Evolutionary conservation across 1,284 basidiomycete genomes (phyloP).

Genomic region (Boletellus deceptivus): DNA sequence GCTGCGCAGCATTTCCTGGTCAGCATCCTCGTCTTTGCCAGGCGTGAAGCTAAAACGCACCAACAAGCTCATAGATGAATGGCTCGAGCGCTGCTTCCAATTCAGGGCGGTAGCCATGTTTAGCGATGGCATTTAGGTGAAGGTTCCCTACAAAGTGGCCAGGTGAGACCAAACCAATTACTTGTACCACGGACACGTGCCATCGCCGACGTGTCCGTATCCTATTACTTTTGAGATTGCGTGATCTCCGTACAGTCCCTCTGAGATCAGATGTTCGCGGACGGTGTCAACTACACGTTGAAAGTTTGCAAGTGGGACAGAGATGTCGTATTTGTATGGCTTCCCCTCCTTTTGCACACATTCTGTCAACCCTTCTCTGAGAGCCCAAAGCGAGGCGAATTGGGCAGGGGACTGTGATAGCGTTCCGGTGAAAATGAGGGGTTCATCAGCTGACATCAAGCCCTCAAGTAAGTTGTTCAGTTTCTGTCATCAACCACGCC

Average conservation of each 20-base stretch:
- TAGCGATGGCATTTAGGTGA: constrained; percentile 92
- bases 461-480: constrained; percentile 78
- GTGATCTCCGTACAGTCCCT: constrained; percentile 71
- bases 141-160: constrained; percentile 68
- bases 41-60: constrained; percentile 41
- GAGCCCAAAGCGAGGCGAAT: constrained; percentile 86
- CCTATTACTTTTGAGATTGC: constrained; percentile 84
- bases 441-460: constrained; percentile 71
- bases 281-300: constrained; percentile 87
- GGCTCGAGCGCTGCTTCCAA: constrained; percentile 90
- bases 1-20: constrained; percentile 37
- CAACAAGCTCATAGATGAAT: constrained; percentile 92
- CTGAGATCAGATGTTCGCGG: constrained; percentile 68
- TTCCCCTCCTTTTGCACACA: constrained; percentile 93
- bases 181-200: constrained; percentile 42
- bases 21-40: not conserved
- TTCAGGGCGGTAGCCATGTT: constrained; percentile 74
- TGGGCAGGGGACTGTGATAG: constrained; percentile 92
- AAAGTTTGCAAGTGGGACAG: constrained; percentile 87
- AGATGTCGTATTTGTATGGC: constrained; percentile 97
- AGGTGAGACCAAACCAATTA: constrained; percentile 1
- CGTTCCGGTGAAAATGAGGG: constrained; percentile 87
- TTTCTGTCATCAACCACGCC: constrained; percentile 61
- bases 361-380: constrained; percentile 95
- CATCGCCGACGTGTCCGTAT: constrained; percentile 97